These are phyloP conservation scores for Mycocentrospora acerina DNA, from an alignment of 2,329 filamentous ascomycete species.

Conservation along the genomic window DNA sequence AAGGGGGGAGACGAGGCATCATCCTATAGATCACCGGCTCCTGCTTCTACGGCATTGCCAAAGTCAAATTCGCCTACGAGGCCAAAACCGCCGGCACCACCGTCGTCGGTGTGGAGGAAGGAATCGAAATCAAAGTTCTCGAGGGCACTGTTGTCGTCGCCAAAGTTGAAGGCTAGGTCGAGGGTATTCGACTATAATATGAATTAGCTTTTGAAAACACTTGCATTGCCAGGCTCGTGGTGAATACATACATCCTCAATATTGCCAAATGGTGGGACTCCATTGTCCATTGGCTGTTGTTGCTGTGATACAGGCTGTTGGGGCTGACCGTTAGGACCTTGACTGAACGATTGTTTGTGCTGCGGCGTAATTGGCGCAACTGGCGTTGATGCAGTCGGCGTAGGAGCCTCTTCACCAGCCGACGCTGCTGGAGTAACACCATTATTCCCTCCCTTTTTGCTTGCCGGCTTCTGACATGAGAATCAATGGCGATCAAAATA, in stretches of 20 bases:
- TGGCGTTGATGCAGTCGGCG: conserved; percentile 52
- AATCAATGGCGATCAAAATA: conserved; percentile 34
- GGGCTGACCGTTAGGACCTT: conserved; percentile 37
- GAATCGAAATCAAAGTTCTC: conserved; percentile 68
- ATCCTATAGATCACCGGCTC: conserved; percentile 15
- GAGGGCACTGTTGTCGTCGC: conserved; percentile 63
- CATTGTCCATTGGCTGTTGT: conserved; percentile 40
- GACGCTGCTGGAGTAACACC: conserved; percentile 45
- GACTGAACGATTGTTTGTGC: conserved; percentile 41
- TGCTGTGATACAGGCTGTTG: conserved; percentile 26
- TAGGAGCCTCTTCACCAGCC: conserved; percentile 49
- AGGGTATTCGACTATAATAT: conserved; percentile 35
- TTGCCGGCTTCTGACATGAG: conserved; percentile 44
- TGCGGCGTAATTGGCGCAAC: conserved; percentile 52
- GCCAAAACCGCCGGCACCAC: conserved; percentile 42
- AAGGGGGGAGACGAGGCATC: neutral
- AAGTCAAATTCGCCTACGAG: conserved; percentile 39
- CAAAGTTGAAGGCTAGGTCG: conserved; percentile 46
- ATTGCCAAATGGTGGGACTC: conserved; percentile 43
- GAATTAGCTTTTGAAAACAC: conserved; percentile 32
- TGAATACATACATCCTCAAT: conserved; percentile 38
- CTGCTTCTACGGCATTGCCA: conserved; percentile 34
- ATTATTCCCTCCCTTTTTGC: conserved; percentile 42
- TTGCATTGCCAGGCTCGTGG: conserved; percentile 13
- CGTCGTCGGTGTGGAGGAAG: conserved; percentile 61